Evolutionary conservation across 208 protist species (phyloP).

Genomic region (Naegleria fowleri): DNA sequence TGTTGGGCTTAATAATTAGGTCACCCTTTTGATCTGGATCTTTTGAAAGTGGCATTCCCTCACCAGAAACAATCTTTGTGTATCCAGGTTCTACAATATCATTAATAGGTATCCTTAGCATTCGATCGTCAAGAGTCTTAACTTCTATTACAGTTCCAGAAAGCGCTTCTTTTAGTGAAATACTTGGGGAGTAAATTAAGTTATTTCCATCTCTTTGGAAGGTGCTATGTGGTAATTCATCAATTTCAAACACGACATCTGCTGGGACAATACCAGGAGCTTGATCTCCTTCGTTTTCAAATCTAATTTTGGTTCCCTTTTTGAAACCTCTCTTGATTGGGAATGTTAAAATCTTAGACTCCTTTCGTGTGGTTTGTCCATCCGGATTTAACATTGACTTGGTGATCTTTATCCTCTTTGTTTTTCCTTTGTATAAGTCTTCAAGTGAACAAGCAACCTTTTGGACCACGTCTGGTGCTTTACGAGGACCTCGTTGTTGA

Average conservation of each 20-base stretch:
- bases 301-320: conserved; percentile 63
- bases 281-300: conserved; percentile 53
- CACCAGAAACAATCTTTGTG: background rate
- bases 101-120: conserved; percentile 35
- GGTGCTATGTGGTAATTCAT: conserved; percentile 49
- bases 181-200: conserved; percentile 39
- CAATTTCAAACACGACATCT: conserved; percentile 61
- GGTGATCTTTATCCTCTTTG: conserved; percentile 63
- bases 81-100: conserved; percentile 9
- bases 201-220: conserved; percentile 53
- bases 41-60: conserved; percentile 30
- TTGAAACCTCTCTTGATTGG: conserved; percentile 59
- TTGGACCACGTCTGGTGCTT: background rate
- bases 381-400: conserved; percentile 43
- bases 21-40: conserved; percentile 6
- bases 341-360: conserved; percentile 47
- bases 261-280: conserved; percentile 43
- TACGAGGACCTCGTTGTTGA: background rate
- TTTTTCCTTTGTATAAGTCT: conserved; percentile 54
- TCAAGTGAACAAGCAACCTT: conserved; percentile 38
- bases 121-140: conserved; percentile 39
- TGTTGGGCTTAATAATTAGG: conserved; percentile 20
- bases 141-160: conserved; percentile 36
- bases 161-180: conserved; percentile 25
- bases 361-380: background rate